Conservation (phyloP, 768 basidiomycete species). For the Mycena filopes region DNA sequence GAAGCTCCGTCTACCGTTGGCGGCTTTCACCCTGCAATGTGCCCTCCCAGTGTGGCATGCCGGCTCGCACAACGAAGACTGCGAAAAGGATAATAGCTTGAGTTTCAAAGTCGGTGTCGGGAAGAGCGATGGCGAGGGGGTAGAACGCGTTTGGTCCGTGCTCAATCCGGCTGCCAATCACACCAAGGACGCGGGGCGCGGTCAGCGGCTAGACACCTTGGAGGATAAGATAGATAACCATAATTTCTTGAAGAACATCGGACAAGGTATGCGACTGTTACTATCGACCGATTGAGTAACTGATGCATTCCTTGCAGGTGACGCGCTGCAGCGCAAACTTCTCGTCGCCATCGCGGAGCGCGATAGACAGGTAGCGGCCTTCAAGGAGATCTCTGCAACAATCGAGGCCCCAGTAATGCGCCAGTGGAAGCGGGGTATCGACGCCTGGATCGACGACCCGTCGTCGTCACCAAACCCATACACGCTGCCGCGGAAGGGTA, state of each 20-base stretch:
- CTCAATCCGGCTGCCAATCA: slow-evolving; percentile 36
- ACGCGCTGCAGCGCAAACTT: neutral
- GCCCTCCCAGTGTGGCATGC: slow-evolving; percentile 30
- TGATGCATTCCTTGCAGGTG: neutral
- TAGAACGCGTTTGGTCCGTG: slow-evolving; percentile 41
- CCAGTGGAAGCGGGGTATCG: slow-evolving; percentile 10
- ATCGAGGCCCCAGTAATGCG: slow-evolving; percentile 1
- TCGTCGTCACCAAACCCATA: slow-evolving; percentile 1
- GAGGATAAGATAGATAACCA: slow-evolving; percentile 38
- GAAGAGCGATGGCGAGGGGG: slow-evolving; percentile 19
- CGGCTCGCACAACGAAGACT: slow-evolving; percentile 26
- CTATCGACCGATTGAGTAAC: neutral
- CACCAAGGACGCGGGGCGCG: slow-evolving; percentile 44
- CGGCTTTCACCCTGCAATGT: neutral
- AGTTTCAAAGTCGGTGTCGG: slow-evolving; percentile 27
- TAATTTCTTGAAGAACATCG: slow-evolving; percentile 27
- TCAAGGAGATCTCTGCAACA: neutral
- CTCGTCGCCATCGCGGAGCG: slow-evolving; percentile 21
- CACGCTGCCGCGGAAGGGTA: neutral
- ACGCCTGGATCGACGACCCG: slow-evolving; percentile 13
- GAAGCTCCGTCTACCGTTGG: neutral
- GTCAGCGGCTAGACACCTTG: slow-evolving; percentile 36
- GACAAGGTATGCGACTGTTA: slow-evolving; percentile 14
- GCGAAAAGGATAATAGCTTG: slow-evolving; percentile 24
- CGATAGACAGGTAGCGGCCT: neutral